Conservation (phyloP, 1,139 yeast species). For the Geotrichum histeridarum region DNA sequence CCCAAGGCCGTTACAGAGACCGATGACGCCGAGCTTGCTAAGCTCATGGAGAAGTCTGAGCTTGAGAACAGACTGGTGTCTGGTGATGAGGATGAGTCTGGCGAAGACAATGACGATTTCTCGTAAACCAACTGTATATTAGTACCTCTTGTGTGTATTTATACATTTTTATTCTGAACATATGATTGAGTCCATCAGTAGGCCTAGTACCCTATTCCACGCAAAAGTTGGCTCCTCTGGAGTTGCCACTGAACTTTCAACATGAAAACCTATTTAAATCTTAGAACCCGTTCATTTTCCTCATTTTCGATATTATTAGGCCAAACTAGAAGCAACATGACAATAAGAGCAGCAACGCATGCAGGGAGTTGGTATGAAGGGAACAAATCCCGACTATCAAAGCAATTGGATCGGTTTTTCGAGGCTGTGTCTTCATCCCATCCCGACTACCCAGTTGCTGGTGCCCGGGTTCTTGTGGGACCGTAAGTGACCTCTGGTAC, state of each 20-base stretch:
- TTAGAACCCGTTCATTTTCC: too few species aligned
- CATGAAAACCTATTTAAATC: too few species aligned
- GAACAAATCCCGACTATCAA: conserved; percentile 41
- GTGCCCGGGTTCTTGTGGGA: conserved; percentile 59
- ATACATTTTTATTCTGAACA: background rate
- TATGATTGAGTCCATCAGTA: background rate
- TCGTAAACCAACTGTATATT: background rate
- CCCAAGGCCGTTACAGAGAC: conserved; percentile 98
- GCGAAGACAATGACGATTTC: conserved; percentile 43
- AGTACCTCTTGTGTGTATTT: background rate
- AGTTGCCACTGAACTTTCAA: background rate
- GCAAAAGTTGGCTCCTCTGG: background rate
- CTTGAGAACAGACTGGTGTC: conserved; percentile 59
- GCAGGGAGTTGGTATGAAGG: conserved; percentile 85
- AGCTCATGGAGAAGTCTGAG: conserved; percentile 75
- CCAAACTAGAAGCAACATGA: conserved; percentile 26
- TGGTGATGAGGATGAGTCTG: conserved; percentile 53
- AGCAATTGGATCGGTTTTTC: conserved; percentile 49
- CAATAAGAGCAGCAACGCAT: conserved; percentile 64
- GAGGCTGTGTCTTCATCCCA: conserved; percentile 24
- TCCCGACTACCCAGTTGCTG: conserved; percentile 38
- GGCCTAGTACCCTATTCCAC: conserved; percentile 3
- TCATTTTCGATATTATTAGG: too few species aligned
- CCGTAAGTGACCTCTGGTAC: conserved; percentile 40
- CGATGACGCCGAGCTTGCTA: conserved; percentile 96